Percentiles rank a stretch among this genome's conserved stretches.
phyloP scores from a whole-genome alignment of 306 rosid species.

The Casuarina cunninghamiana region DNA sequence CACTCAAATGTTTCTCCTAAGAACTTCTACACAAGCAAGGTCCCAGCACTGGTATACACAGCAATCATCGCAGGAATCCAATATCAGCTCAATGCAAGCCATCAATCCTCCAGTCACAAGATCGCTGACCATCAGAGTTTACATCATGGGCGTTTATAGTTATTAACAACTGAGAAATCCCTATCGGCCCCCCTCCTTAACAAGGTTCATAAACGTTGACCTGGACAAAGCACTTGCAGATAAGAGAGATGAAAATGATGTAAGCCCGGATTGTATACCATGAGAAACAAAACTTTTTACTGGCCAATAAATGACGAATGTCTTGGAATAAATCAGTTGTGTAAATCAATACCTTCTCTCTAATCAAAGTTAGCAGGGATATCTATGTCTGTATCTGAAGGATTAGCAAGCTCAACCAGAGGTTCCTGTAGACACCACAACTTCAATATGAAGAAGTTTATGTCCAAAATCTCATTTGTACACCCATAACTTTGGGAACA shows the following conservation, averaged over 20 bases:
- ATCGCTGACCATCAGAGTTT: conserved; percentile 13
- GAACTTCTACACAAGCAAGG: conserved; percentile 32
- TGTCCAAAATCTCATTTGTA: not conserved
- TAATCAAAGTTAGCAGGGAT: conserved; percentile 78
- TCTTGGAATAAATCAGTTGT: conserved; percentile 26
- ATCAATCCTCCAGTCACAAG: conserved; percentile 25
- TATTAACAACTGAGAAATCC: conserved; percentile 23
- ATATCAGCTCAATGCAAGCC: conserved; percentile 30
- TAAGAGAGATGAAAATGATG: conserved; percentile 11
- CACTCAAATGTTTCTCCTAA: conserved; percentile 26
- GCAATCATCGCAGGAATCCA: conserved; percentile 21
- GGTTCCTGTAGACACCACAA: conserved; percentile 63
- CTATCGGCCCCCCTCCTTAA: conserved; percentile 22
- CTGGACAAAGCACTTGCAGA: conserved; percentile 38
- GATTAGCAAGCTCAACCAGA: conserved; percentile 74
- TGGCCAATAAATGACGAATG: conserved; percentile 22
- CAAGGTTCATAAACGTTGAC: conserved; percentile 35
- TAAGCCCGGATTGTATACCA: not conserved
- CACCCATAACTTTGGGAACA: not conserved
- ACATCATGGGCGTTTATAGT: conserved; percentile 23
- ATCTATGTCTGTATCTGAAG: conserved; percentile 77
- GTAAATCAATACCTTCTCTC: conserved; percentile 50
- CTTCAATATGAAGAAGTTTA: conserved; percentile 15
- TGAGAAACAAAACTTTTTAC: conserved; percentile 23
- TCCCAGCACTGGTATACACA: conserved; percentile 28